Conservation (phyloP, 495 filamentous ascomycete species). For the Pseudoneurospora amorphoporcata region DNA sequence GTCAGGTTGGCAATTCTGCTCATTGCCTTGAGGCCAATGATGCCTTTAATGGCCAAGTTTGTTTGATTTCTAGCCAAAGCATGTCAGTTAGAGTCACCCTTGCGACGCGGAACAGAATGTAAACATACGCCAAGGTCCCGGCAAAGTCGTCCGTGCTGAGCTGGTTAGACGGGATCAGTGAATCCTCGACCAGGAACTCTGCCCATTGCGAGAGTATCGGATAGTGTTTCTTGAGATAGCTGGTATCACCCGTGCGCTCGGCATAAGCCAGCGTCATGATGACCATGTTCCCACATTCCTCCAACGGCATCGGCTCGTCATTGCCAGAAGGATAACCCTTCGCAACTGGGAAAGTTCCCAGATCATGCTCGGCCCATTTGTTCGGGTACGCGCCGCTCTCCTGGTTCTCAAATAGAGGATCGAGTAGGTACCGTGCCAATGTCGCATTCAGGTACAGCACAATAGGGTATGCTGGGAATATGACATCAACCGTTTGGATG, state of each 20-base stretch:
- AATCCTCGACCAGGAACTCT: constrained; percentile 70
- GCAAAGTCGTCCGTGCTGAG: constrained; percentile 93
- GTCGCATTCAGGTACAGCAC: constrained; percentile 81
- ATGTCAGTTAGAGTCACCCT: not conserved
- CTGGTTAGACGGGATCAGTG: constrained; percentile 72
- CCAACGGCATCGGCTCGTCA: constrained; percentile 89
- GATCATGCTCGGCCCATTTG: constrained; percentile 78
- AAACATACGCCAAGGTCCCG: constrained; percentile 51
- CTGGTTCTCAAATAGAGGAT: constrained; percentile 85
- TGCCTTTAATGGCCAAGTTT: constrained; percentile 87
- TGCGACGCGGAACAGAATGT: not conserved
- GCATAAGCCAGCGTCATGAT: constrained; percentile 71
- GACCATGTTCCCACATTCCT: constrained; percentile 92
- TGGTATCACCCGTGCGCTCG: constrained; percentile 32
- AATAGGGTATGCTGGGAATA: constrained; percentile 85
- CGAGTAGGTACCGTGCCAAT: constrained; percentile 74
- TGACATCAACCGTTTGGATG: constrained; percentile 90
- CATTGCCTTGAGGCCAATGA: constrained; percentile 93
- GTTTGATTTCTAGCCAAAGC: constrained; percentile 56
- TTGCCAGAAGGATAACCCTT: constrained; percentile 75
- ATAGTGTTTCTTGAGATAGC: constrained; percentile 49
- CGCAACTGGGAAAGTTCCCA: constrained; percentile 87
- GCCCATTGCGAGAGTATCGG: constrained; percentile 78
- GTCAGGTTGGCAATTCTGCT: constrained; percentile 58
- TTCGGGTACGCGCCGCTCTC: constrained; percentile 85